These are phyloP conservation scores for Ustilago xerochloae DNA, from an alignment of 1,284 basidiomycete species.

Conservation along the genomic window DNA sequence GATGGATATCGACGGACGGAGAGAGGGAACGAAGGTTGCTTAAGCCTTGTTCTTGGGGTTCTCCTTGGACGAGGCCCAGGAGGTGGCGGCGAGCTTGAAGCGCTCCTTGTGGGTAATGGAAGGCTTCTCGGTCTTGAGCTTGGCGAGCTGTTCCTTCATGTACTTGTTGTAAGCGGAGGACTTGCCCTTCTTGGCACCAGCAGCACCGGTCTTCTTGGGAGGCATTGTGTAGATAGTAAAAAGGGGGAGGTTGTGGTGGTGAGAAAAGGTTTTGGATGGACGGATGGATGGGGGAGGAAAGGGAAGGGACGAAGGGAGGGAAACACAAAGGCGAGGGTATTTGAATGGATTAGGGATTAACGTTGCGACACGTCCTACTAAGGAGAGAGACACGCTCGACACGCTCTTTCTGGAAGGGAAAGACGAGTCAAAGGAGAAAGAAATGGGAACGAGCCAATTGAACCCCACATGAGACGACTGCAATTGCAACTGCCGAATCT, in stretches of 20 bases:
- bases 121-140: slow-evolving; percentile 58
- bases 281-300: slow-evolving; percentile 5
- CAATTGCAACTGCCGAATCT: slow-evolving; percentile 2
- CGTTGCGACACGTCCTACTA: slow-evolving; percentile 13
- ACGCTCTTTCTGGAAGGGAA: background rate
- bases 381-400: slow-evolving; percentile 18
- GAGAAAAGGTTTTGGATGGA: background rate
- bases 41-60: slow-evolving; percentile 59
- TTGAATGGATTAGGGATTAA: slow-evolving; percentile 3
- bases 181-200: slow-evolving; percentile 54
- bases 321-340: slow-evolving; percentile 14
- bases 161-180: slow-evolving; percentile 49
- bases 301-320: slow-evolving; percentile 4
- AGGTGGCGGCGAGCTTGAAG: slow-evolving; percentile 58
- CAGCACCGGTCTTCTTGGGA: slow-evolving; percentile 53
- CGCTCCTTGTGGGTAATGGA: slow-evolving; percentile 57
- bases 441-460: background rate
- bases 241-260: background rate
- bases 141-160: slow-evolving; percentile 55
- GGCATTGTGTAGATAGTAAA: slow-evolving; percentile 29
- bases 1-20: background rate
- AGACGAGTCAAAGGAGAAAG: background rate
- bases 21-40: background rate
- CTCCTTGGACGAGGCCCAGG: slow-evolving; percentile 53
- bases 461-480: background rate